Evolutionary conservation across 768 basidiomycete species (phyloP).

Genomic region (Suillus hirtellus): DNA sequence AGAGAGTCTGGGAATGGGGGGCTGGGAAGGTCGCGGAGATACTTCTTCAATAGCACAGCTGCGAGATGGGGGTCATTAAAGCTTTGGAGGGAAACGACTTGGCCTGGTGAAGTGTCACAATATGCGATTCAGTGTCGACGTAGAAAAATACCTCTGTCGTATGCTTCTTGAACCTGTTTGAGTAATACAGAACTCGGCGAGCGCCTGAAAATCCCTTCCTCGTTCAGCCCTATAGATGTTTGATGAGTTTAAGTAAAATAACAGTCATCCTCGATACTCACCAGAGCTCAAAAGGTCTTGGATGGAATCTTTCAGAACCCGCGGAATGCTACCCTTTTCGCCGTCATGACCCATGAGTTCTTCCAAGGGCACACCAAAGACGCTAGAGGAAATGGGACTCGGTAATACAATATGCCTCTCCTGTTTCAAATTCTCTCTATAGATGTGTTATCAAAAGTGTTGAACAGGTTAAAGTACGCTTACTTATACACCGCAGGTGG

Average conservation of each 20-base stretch:
- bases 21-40: slow-evolving; percentile 75
- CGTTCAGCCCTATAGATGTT: slow-evolving; percentile 47
- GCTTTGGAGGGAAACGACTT: slow-evolving; percentile 75
- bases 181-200: slow-evolving; percentile 72
- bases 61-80: slow-evolving; percentile 80
- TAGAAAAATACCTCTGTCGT: slow-evolving; percentile 63
- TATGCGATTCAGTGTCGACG: neutral
- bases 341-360: slow-evolving; percentile 83
- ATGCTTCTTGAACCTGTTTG: slow-evolving; percentile 77
- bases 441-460: slow-evolving; percentile 7
- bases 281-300: slow-evolving; percentile 67
- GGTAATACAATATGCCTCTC: slow-evolving; percentile 73
- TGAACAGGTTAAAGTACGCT: slow-evolving; percentile 25
- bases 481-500: slow-evolving; percentile 82
- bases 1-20: slow-evolving; percentile 74
- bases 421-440: slow-evolving; percentile 76
- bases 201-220: slow-evolving; percentile 83
- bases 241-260: neutral
- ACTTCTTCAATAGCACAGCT: slow-evolving; percentile 85
- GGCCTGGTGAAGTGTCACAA: slow-evolving; percentile 42
- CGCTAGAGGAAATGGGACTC: slow-evolving; percentile 53
- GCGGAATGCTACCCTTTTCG: slow-evolving; percentile 80
- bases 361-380: slow-evolving; percentile 81
- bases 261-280: slow-evolving; percentile 12
- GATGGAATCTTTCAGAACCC: slow-evolving; percentile 75